A percentile compares a stretch with the other conserved stretches of the same genome.
Evolutionary conservation across 208 protist genomes (phyloP).

Genomic region (Wallacemonas sp.): DNA sequence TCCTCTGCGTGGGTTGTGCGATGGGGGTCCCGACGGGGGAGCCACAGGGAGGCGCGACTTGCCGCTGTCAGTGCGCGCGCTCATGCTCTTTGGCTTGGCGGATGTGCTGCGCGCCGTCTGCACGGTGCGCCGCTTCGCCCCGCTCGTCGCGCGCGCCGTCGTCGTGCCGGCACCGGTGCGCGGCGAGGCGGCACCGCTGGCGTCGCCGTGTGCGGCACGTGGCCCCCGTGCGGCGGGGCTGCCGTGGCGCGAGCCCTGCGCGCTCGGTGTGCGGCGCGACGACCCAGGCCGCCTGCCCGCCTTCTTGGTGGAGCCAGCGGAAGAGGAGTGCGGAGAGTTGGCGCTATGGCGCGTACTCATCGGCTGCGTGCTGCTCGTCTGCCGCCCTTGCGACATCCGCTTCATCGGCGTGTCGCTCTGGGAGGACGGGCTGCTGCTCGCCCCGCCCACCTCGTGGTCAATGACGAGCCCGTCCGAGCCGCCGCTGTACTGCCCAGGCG

Average conservation of each 20-base stretch:
- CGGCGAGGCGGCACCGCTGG: not conserved
- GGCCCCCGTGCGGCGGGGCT: not conserved
- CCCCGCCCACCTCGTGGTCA: slow-evolving; percentile 11
- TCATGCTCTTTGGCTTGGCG: not conserved
- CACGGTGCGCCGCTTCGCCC: not conserved
- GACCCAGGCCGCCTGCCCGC: not conserved
- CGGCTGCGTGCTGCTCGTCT: not conserved
- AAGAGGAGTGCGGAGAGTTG: slow-evolving; percentile 11
- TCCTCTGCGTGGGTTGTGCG: slow-evolving; percentile 15
- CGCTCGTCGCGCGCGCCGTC: not conserved
- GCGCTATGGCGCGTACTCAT: slow-evolving; percentile 2
- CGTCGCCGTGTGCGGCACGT: not conserved
- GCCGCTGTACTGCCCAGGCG: slow-evolving; percentile 16
- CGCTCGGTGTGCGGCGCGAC: not conserved
- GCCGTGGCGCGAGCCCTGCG: not conserved
- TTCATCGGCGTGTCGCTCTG: slow-evolving; percentile 18
- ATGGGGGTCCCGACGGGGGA: slow-evolving; percentile 7
- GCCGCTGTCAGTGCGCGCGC: slow-evolving; percentile 1
- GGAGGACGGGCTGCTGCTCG: slow-evolving; percentile 11
- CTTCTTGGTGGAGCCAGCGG: slow-evolving; percentile 4
- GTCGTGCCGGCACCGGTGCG: not conserved
- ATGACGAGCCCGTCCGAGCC: slow-evolving; percentile 16
- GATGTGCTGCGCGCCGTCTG: not conserved
- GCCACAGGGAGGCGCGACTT: slow-evolving; percentile 4
- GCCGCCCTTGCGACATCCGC: not conserved